Evolutionary conservation across 805 yeast genomes (phyloP).

Genomic region (Wickerhamiella alocasiicola): DNA sequence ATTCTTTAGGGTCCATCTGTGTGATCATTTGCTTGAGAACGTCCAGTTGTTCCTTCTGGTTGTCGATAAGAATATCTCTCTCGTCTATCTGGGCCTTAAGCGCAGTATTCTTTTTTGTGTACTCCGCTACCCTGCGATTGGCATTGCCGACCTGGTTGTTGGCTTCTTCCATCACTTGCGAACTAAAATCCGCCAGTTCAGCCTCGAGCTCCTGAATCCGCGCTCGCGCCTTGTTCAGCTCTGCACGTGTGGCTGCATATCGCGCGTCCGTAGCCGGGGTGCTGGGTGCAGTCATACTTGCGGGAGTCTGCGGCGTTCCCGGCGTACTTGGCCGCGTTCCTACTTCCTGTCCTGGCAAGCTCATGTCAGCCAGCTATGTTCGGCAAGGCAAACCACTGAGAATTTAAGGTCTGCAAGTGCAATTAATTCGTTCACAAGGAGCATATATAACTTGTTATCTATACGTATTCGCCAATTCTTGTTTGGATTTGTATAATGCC

Average conservation of each 20-base stretch:
- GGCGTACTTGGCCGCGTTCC: neutral
- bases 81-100: slow-evolving; percentile 47
- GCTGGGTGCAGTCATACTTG: neutral
- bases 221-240: slow-evolving; percentile 40
- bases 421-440: no score
- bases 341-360: slow-evolving; percentile 1
- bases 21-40: slow-evolving; percentile 48
- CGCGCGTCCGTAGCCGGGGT: neutral
- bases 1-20: slow-evolving; percentile 17
- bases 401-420: no score
- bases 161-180: slow-evolving; percentile 38
- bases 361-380: slow-evolving; percentile 4
- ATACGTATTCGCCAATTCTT: no score
- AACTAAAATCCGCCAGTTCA: slow-evolving; percentile 42
- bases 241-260: slow-evolving; percentile 7
- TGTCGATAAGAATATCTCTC: slow-evolving; percentile 52
- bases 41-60: slow-evolving; percentile 52
- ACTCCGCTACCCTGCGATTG: slow-evolving; percentile 50
- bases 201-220: slow-evolving; percentile 43
- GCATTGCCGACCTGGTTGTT: slow-evolving; percentile 70
- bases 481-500: no score
- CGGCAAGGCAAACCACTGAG: no score
- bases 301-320: neutral
- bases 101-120: slow-evolving; percentile 52
- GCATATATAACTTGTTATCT: no score